Evolutionary conservation across 129 eudicot genomes (phyloP).

Genomic region (Silybum marianum): DNA sequence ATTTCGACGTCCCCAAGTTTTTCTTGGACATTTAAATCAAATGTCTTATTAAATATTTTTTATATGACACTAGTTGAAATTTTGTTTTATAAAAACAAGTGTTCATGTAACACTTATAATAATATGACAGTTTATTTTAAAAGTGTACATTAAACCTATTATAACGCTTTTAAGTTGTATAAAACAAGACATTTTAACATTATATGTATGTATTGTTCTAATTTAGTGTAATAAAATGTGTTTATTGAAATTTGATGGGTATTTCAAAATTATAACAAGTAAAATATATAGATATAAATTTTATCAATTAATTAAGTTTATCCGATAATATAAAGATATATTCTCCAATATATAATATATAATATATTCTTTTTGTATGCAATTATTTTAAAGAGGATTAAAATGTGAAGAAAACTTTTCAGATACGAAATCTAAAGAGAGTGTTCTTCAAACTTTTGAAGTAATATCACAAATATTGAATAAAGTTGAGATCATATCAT

Average conservation of each 20-base stretch:
- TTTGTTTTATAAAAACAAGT: not conserved
- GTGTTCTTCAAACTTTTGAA: no score
- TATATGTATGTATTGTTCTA: no score
- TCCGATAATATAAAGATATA: not conserved
- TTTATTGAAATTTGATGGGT: no score
- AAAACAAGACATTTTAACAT: not conserved
- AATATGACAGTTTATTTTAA: not conserved
- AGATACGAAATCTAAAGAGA: not conserved
- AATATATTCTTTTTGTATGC: not conserved
- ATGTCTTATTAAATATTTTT: not conserved
- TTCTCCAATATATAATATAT: not conserved
- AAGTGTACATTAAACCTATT: not conserved
- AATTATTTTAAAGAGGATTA: not conserved
- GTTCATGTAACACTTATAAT: no score
- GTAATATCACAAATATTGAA: no score
- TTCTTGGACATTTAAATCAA: not conserved
- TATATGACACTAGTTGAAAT: not conserved
- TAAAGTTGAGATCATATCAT: no score
- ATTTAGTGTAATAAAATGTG: no score
- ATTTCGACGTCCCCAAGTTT: not conserved
- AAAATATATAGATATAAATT: no score
- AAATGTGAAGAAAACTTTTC: no score
- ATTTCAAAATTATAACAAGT: not conserved
- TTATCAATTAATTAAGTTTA: no score
- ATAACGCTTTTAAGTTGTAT: not conserved